Percentiles rank a stretch among this genome's conserved stretches.
These are phyloP conservation scores for Blastobotrys raffinosifermentans DNA, from an alignment of 1,139 yeast species.

Conservation along the genomic window DNA sequence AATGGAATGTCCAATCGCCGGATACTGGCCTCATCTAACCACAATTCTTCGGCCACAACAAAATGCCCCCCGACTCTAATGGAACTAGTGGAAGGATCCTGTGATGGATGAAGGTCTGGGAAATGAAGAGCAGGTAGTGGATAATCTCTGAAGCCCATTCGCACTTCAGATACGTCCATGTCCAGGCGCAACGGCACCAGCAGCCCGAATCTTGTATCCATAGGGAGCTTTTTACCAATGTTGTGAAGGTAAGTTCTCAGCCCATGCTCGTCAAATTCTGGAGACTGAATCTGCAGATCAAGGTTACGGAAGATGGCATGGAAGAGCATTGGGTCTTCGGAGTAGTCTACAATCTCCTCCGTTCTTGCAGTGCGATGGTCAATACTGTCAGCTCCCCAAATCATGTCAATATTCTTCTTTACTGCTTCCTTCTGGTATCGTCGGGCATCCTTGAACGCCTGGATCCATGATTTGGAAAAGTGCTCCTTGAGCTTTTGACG, in stretches of 20 bases:
- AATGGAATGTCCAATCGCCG: conserved; percentile 61
- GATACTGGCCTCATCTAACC: conserved; percentile 42
- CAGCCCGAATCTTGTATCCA: conserved; percentile 59
- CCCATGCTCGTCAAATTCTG: conserved; percentile 48
- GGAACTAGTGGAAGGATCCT: conserved; percentile 28
- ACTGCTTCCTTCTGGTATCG: conserved; percentile 38
- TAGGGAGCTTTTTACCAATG: conserved; percentile 80
- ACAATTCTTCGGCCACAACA: conserved; percentile 51
- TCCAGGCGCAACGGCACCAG: conserved; percentile 57
- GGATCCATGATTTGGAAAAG: conserved; percentile 69
- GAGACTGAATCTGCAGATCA: conserved; percentile 48
- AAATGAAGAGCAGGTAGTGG: conserved; percentile 53
- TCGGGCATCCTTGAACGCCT: conserved; percentile 28
- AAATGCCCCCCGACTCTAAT: conserved; percentile 44
- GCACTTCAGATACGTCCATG: conserved; percentile 44
- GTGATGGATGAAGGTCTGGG: conserved; percentile 35
- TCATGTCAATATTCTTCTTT: conserved; percentile 44
- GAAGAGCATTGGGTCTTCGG: conserved; percentile 60
- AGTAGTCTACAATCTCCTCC: conserved; percentile 52
- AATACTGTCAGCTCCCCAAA: conserved; percentile 44
- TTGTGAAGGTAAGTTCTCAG: conserved; percentile 58
- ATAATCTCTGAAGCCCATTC: conserved; percentile 59
- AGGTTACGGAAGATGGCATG: conserved; percentile 51
- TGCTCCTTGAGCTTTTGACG: conserved; percentile 35
- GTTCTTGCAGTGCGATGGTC: conserved; percentile 43